Conservation (phyloP, 75 land plant species). For the Picea sitchensis region DNA sequence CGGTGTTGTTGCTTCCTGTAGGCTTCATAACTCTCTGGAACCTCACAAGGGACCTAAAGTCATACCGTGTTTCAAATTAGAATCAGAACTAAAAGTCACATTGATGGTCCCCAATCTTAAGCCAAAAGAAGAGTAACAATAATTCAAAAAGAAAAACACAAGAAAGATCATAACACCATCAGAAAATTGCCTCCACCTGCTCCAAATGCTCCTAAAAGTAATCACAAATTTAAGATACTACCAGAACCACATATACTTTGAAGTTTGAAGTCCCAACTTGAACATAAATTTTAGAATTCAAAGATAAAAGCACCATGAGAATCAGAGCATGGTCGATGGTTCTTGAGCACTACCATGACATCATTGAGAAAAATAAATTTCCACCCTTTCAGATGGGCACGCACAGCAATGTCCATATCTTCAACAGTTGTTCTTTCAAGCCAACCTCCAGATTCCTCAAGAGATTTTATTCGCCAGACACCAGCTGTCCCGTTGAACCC, state of each 20-base stretch:
- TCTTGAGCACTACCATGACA: slow-evolving; percentile 50
- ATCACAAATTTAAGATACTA: neutral
- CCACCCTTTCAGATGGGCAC: slow-evolving; percentile 86
- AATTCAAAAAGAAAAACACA: neutral
- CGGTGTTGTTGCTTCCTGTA: slow-evolving; percentile 90
- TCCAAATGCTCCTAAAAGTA: neutral
- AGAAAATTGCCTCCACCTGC: neutral
- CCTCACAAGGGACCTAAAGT: slow-evolving; percentile 65
- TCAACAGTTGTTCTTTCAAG: slow-evolving; percentile 86
- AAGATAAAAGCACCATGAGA: neutral
- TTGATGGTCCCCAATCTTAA: neutral
- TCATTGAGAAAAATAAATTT: slow-evolving; percentile 79
- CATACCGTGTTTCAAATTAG: slow-evolving; percentile 5
- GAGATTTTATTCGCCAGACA: slow-evolving; percentile 82
- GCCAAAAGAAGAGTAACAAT: neutral
- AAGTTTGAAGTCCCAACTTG: neutral
- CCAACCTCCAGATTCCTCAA: slow-evolving; percentile 89
- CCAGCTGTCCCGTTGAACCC: slow-evolving; percentile 91
- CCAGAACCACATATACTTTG: neutral
- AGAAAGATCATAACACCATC: neutral
- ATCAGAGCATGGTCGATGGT: neutral
- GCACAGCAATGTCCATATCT: slow-evolving; percentile 90
- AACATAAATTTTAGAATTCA: neutral
- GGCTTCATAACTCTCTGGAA: slow-evolving; percentile 85
- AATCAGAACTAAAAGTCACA: neutral